Evolutionary conservation across 1,139 yeast species (phyloP).

Genomic region (Sugiyamaella pinicola): DNA sequence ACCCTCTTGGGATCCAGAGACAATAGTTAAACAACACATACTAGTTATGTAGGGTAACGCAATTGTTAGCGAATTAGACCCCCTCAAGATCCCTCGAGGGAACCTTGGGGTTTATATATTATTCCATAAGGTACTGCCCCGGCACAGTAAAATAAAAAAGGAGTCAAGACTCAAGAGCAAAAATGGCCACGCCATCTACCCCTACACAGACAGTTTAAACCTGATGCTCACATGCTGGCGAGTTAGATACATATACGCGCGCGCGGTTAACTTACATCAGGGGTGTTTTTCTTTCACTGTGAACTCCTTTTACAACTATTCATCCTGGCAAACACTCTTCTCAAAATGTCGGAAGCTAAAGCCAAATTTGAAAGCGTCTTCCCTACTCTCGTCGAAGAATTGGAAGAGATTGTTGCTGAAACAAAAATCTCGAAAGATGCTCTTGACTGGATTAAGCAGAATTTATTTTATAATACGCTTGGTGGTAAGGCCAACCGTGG

Average conservation of each 20-base stretch:
- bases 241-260: neutral
- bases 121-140: too few species aligned
- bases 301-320: too few species aligned
- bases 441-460: conserved; percentile 77
- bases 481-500: conserved; percentile 99
- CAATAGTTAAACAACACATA: too few species aligned
- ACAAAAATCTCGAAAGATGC: conserved; percentile 90
- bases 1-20: too few species aligned
- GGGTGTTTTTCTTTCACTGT: neutral
- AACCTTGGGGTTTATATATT: too few species aligned
- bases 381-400: conserved; percentile 76
- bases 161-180: too few species aligned
- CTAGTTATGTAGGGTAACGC: too few species aligned
- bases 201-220: neutral
- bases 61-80: too few species aligned
- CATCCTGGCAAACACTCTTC: neutral
- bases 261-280: neutral
- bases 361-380: conserved; percentile 72
- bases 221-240: neutral
- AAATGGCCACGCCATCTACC: neutral
- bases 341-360: conserved; percentile 41
- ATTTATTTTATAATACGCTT: conserved; percentile 82
- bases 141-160: too few species aligned
- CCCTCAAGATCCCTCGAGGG: too few species aligned
- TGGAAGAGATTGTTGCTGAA: conserved; percentile 59